Conservation (phyloP, 2,329 filamentous ascomycete genomes). For the Aschersonia sp. region DNA sequence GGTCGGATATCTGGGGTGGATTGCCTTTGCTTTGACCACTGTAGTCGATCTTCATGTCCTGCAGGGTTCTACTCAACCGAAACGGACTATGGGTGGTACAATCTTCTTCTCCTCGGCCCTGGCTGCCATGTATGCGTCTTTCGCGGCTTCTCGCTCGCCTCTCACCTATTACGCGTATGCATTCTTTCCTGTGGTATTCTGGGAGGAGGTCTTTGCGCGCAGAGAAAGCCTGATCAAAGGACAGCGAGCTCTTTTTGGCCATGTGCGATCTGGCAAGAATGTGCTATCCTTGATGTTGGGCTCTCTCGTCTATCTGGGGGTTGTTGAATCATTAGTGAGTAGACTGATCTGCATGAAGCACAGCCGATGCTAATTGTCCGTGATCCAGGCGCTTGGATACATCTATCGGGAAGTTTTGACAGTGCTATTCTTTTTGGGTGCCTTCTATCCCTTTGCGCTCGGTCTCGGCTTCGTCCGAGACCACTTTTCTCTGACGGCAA, state of each 20-base stretch:
- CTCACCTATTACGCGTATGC: conserved; percentile 80
- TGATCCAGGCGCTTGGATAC: conserved; percentile 66
- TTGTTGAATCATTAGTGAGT: conserved; percentile 65
- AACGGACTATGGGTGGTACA: conserved; percentile 43
- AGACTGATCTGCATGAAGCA: not conserved
- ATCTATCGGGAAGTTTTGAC: conserved; percentile 83
- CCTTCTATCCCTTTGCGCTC: conserved; percentile 64
- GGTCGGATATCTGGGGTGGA: conserved; percentile 86
- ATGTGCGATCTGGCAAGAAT: conserved; percentile 47
- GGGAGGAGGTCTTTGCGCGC: conserved; percentile 84
- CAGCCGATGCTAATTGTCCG: not conserved
- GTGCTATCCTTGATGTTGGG: conserved; percentile 49
- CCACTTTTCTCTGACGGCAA: conserved; percentile 47
- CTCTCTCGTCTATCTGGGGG: conserved; percentile 49
- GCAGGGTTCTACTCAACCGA: conserved; percentile 49
- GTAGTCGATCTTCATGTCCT: conserved; percentile 82
- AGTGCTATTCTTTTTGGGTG: conserved; percentile 58
- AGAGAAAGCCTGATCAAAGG: conserved; percentile 56
- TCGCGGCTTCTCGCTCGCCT: conserved; percentile 67
- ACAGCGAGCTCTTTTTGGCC: conserved; percentile 50
- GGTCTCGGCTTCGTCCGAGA: conserved; percentile 56
- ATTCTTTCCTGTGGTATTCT: conserved; percentile 86
- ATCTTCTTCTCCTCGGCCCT: conserved; percentile 62
- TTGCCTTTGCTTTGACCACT: conserved; percentile 77
- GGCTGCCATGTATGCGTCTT: conserved; percentile 62